phyloP scores from a whole-genome alignment of 2,329 filamentous ascomycete genomes.

The Fusarium sp. region DNA sequence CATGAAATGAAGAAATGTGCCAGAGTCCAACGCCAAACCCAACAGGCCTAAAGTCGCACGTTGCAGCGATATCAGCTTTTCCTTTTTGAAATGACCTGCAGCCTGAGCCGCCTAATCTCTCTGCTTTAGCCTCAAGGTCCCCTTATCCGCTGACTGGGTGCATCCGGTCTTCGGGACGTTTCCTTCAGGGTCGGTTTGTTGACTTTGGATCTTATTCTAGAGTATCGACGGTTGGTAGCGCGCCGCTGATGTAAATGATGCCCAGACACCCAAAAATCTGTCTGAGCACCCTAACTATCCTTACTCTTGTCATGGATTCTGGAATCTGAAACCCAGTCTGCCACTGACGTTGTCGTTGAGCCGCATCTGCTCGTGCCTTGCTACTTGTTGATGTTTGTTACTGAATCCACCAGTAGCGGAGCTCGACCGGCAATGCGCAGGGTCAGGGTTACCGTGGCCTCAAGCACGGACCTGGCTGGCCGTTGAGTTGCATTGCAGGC shows the following conservation, averaged over 20 bases:
- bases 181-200: slow-evolving; percentile 16
- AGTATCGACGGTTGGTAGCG: slow-evolving; percentile 5
- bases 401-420: slow-evolving; percentile 37
- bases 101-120: slow-evolving; percentile 29
- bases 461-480: slow-evolving; percentile 27
- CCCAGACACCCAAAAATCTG: not conserved
- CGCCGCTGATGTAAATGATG: slow-evolving; percentile 13
- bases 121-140: slow-evolving; percentile 32
- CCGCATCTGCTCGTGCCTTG: slow-evolving; percentile 25
- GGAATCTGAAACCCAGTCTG: slow-evolving; percentile 21
- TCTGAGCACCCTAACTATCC: not conserved
- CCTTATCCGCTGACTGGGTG: slow-evolving; percentile 26
- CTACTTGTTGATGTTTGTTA: slow-evolving; percentile 1
- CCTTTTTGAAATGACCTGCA: slow-evolving; percentile 28
- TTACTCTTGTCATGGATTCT: not conserved
- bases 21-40: slow-evolving; percentile 8
- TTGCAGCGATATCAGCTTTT: slow-evolving; percentile 28
- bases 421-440: slow-evolving; percentile 26
- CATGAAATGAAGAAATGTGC: slow-evolving; percentile 24
- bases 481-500: slow-evolving; percentile 20
- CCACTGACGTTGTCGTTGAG: slow-evolving; percentile 39
- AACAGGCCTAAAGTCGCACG: slow-evolving; percentile 33
- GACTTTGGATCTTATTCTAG: not conserved
- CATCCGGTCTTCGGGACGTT: slow-evolving; percentile 37
- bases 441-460: slow-evolving; percentile 26